Percentiles rank a stretch among this genome's conserved stretches.
Conservation (phyloP, 2,329 filamentous ascomycete genomes). For the Ceratocystis destructans region DNA sequence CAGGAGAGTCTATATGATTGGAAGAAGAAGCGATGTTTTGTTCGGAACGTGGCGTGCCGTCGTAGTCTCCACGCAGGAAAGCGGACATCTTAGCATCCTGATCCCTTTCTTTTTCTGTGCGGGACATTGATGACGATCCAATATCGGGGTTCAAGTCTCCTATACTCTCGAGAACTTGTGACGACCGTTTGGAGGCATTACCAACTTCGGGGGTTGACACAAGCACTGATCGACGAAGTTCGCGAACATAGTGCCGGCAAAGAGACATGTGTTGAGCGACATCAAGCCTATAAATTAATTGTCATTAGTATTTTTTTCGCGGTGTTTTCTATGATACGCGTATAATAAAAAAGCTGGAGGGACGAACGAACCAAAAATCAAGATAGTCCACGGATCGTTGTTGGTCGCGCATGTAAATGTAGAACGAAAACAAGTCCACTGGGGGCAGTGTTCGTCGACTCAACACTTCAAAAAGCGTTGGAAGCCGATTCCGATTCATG, state of each 20-base stretch:
- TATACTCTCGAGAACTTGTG: constrained; percentile 58
- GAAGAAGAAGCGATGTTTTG: not conserved
- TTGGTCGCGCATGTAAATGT: constrained; percentile 99
- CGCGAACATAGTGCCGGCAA: constrained; percentile 91
- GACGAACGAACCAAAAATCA: constrained; percentile 71
- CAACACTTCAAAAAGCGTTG: constrained; percentile 89
- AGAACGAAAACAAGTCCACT: constrained; percentile 95
- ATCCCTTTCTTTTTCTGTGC: constrained; percentile 57
- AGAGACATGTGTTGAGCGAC: constrained; percentile 98
- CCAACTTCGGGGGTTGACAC: constrained; percentile 86
- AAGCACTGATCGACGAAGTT: constrained; percentile 82
- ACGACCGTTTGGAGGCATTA: constrained; percentile 73
- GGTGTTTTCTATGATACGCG: not conserved
- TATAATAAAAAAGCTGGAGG: not conserved
- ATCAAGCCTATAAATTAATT: constrained; percentile 59
- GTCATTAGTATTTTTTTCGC: constrained; percentile 9
- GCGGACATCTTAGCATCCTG: constrained; percentile 84
- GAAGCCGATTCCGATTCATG: constrained; percentile 64
- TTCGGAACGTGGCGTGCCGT: constrained; percentile 10
- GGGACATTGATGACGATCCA: constrained; percentile 48
- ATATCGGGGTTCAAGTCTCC: constrained; percentile 51
- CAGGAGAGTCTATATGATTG: constrained; percentile 10
- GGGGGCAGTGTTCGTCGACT: constrained; percentile 88
- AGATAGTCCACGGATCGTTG: constrained; percentile 95
- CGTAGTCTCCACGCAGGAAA: constrained; percentile 58